Conservation (phyloP, 129 eudicot genomes). For the Lonicera japonica region DNA sequence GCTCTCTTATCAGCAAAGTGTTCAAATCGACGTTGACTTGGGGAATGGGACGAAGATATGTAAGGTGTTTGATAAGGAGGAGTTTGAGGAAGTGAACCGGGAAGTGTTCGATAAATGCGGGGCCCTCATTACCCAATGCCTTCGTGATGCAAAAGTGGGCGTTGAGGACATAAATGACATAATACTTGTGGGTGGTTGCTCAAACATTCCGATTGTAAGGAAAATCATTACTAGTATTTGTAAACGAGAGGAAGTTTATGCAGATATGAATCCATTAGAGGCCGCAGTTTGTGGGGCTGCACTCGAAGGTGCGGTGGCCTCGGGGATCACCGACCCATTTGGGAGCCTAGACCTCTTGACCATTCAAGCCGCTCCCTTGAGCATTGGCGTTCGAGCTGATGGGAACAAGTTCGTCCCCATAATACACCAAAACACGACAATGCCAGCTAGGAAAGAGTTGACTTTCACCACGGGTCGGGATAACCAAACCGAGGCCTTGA, state of each 20-base stretch:
- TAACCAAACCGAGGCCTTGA: constrained; percentile 63
- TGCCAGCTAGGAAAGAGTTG: constrained; percentile 65
- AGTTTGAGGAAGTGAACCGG: constrained; percentile 61
- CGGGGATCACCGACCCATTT: constrained; percentile 67
- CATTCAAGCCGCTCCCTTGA: constrained; percentile 67
- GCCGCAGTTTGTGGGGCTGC: constrained; percentile 92
- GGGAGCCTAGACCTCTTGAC: constrained; percentile 73
- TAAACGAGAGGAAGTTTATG: constrained; percentile 36
- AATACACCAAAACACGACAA: constrained; percentile 47
- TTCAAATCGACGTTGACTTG: constrained; percentile 53
- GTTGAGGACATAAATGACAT: constrained; percentile 43
- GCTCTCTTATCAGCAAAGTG: constrained; percentile 50
- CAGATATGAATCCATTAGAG: constrained; percentile 53
- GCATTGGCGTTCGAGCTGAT: constrained; percentile 59
- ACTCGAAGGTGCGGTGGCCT: constrained; percentile 81
- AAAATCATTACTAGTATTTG: constrained; percentile 33
- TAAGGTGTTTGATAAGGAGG: constrained; percentile 35
- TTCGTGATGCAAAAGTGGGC: constrained; percentile 58
- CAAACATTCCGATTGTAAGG: constrained; percentile 49
- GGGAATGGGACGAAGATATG: constrained; percentile 47
- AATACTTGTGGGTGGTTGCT: constrained; percentile 79
- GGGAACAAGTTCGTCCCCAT: constrained; percentile 52
- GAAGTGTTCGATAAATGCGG: constrained; percentile 46
- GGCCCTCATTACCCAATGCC: constrained; percentile 39
- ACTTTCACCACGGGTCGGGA: constrained; percentile 65